Evolutionary conservation across 768 basidiomycete genomes (phyloP), one percentile per base, ranked within the genome.

Genomic region (Leccinum aurantiacum): DNA sequence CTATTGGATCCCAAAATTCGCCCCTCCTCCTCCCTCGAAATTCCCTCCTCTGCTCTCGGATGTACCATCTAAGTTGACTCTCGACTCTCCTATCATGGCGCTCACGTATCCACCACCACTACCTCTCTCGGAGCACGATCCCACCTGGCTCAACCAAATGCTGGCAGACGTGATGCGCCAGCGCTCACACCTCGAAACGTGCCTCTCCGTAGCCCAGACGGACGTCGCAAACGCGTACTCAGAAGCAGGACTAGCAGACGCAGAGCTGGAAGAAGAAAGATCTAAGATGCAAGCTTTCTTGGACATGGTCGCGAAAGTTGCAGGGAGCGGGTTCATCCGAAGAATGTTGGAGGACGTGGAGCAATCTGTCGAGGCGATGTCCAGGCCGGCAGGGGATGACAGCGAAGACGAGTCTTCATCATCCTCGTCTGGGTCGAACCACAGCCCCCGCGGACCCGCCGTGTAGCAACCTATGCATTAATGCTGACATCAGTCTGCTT

Each of bases 81-180:
- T 72, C 33, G 33, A 62, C n/a, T 68, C 73, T 27, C 72, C 72
- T n/a, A 29, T 72, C 50, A 75, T 73, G 63, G 14, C 53, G 0
- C 15, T 74, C 8, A 58, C 62, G 19, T 75, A 71, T 51, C 72
- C 72, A 14, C 72, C 74, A 25, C 61, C 53, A n/a, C 53, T 35
- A 1, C 72, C 72, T 8, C 65, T 75, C 56, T 33, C 53, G 22
- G 49, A 56, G 22, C n/a, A 63, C n/a, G 72, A 75, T 46, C 65
- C 72, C 7, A 60, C 49, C 8, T 74, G 72, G 72, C 65, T 70
- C 29, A 11, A 63, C 46, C 53, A 60, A 52, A 74, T 74, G 72
- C 17, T 69, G 24, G 60, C 46, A 0, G 70, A 74, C 27, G 53
- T 72, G 56, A 44, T 60, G 41, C 72, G 72, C 22, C 63, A 74